Conservation (phyloP, 768 basidiomycete species). For the Bullera alba region DNA sequence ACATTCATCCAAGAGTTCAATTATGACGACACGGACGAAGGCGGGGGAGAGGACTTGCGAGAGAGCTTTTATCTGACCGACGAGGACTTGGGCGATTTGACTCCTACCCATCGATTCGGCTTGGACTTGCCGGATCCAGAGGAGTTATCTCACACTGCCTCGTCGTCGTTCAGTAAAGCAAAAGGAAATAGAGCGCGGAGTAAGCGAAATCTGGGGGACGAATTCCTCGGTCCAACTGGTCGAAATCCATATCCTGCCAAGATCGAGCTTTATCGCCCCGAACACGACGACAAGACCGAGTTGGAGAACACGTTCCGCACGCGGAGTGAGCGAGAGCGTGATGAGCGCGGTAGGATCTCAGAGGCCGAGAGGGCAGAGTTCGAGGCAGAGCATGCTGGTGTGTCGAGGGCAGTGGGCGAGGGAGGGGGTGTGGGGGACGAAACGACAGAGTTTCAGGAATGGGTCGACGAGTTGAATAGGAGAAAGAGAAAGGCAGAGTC, state of each 20-base stretch:
- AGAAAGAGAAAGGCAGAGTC: slow-evolving; percentile 32
- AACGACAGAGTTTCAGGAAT: background rate
- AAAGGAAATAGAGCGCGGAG: background rate
- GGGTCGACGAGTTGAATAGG: slow-evolving; percentile 13
- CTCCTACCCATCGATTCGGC: too few species aligned
- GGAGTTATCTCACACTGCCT: background rate
- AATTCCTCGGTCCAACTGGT: background rate
- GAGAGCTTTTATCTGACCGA: too few species aligned
- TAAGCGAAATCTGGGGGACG: too few species aligned
- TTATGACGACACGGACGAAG: too few species aligned
- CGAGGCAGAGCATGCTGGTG: too few species aligned
- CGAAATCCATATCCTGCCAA: background rate
- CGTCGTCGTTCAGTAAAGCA: background rate
- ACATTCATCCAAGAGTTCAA: too few species aligned
- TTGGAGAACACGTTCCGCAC: too few species aligned
- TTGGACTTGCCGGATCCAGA: background rate
- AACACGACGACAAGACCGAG: background rate
- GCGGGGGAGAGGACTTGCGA: too few species aligned
- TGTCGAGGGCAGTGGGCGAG: background rate
- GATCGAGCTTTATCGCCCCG: background rate
- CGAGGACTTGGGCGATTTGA: too few species aligned
- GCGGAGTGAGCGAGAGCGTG: too few species aligned
- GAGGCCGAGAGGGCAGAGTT: too few species aligned
- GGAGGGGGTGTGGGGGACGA: background rate
- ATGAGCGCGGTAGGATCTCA: too few species aligned